Percentiles rank a stretch among this genome's conserved stretches.
phyloP scores from a whole-genome alignment of 495 filamentous ascomycete genomes.

The Tuber microsphaerosporum region DNA sequence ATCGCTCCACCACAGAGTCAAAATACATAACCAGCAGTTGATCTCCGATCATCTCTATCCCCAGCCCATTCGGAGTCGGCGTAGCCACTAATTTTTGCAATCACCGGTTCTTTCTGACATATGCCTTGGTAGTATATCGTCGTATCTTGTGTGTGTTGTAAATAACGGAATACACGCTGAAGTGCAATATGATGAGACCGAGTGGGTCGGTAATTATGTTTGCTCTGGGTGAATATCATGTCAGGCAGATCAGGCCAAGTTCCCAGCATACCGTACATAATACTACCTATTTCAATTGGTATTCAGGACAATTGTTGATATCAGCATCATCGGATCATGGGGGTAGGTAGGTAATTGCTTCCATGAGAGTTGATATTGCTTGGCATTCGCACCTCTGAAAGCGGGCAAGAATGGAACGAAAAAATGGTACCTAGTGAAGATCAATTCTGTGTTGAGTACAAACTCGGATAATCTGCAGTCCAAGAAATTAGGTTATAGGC shows the following conservation, averaged over 20 bases:
- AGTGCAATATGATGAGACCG: neutral
- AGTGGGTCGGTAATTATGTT: neutral
- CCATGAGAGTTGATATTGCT: neutral
- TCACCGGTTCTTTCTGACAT: too few relatives aligned
- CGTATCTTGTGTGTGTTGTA: neutral
- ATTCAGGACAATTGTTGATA: neutral
- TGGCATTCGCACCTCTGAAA: neutral
- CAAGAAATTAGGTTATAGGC: neutral
- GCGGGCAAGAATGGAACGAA: neutral
- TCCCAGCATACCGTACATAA: neutral
- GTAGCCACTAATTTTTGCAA: neutral
- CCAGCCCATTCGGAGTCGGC: neutral
- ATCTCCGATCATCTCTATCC: neutral
- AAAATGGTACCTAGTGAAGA: neutral
- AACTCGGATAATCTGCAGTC: neutral
- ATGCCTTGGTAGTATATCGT: too few relatives aligned
- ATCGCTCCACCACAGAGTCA: slow-evolving; percentile 4
- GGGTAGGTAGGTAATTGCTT: neutral
- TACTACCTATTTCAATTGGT: neutral
- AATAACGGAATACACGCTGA: neutral
- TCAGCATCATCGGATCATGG: neutral
- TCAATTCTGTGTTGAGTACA: accelerated
- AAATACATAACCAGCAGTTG: slow-evolving; percentile 10
- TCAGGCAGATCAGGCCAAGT: neutral
- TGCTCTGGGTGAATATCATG: neutral